Evolutionary conservation across 306 rosid species (phyloP).

Genomic region (barrel medic (Medicago truncatula)): MtrunA17r5.0-ANR NC_053048.1:9107501-9108000

Average conservation of each 20-base stretch:
- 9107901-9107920: constrained; percentile 99
- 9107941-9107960: constrained; percentile 91
- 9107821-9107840: constrained; percentile 99
- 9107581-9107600: neutral
- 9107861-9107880: constrained; percentile 99
- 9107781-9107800: constrained; percentile 21
- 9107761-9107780: constrained; percentile 22
- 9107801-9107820: constrained; percentile 98
- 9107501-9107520: neutral
- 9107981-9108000: constrained; percentile 99
- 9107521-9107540: neutral
- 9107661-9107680: neutral
- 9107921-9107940: constrained; percentile 99
- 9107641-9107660: neutral
- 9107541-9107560: neutral
- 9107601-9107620: neutral
- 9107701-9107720: neutral
- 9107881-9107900: constrained; percentile 99
- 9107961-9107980: constrained; percentile 98
- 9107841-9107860: constrained; percentile 97
- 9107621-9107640: neutral
- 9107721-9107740: constrained; percentile 22
- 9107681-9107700: neutral
- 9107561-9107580: neutral
- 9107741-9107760: constrained; percentile 10